Evolutionary conservation across 1,284 basidiomycete species (phyloP), one percentile per base, ranked within the genome.

Genomic region (Ganoderma lucidum): DNA sequence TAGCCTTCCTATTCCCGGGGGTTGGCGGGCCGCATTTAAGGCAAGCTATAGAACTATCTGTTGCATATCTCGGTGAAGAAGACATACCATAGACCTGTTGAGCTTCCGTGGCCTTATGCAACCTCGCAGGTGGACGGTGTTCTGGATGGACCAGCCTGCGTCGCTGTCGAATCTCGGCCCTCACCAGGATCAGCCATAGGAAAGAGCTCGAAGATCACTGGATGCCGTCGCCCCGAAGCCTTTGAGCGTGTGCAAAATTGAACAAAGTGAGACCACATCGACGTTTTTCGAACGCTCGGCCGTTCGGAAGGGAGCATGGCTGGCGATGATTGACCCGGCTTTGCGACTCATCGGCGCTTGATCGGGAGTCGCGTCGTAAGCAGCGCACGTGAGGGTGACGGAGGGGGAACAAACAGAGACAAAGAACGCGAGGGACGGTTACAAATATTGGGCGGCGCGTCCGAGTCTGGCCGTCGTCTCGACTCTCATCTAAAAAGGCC

Each of bases 381-480:
- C 74, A 70, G 53, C 23, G 66, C 74, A 74, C 74, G 74, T 75
- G 75, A 63, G 19, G 44, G 23, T 23, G 23, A 23, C 1, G 23
- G 23, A 23, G 23, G 42, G 32, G 71, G 39, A 39, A 39, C 74
- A 77, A 78, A 76, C 68, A 77, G 56, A 62, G 62, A 65, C 77
- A 78, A 78, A 78, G 73, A 77, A 77, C 77, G 74, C 77, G 77
- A 68, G 70, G 67, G 70, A 59, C 59, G 53, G 68, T 41, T 71
- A 73, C 72, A 78, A 73, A 75, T 71, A 75, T 71, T 70, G 68
- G 62, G 32, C 55, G 41, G 41, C 66, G 58, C 68, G 67, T 65
- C 63, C 48, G 12, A 53, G 48, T 53, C 48, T 53, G 23, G 48
- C 48, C 48, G 48, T 37, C 51, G 63, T 66, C 64, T 53, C 56